Evolutionary conservation across 192 early-diverging fungal species (phyloP), one percentile per base, ranked within the genome.

Genomic region (Paraglomus occultum): DNA sequence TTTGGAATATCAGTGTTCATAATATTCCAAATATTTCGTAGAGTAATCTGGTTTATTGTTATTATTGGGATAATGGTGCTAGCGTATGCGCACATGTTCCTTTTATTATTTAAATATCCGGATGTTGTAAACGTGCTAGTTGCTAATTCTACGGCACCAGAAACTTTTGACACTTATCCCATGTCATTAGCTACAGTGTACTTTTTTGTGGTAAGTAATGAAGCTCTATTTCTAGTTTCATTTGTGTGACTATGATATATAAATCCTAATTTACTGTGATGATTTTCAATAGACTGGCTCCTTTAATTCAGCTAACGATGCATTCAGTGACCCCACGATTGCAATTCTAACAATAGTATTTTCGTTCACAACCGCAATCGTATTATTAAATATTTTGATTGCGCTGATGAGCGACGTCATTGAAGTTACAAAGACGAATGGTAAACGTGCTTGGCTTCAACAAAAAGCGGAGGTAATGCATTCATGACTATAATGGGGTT

Each of bases 351-450:
- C 44, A 68, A 17, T 68, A 12, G 55, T 62, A 18, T 68, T 68
- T 14, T 64, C 38, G n/a, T 57, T 68, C 31, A 15, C 43, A 44
- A 68, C 59, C 12, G 22, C 51, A 7, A 68, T 68, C n/a, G 17
- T 68, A 58, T 58, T 68, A 17, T 58, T 68, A 8, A 68, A 68
- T 14, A 18, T 61, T 15, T 61, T 61, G 18, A 61, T 61, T 43
- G 59, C 59, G 40, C 22, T 61, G 15, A 61, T 61, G 59, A 43
- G 39, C 20, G 59, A 61, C 11, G 59, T 61, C 8, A 43, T 61
- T 17, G 38, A 14, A 14, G 59, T 43, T 18, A 61, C 59, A 12
- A 61, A 61, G 44, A 18, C 38, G 12, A 39, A 17, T 61, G 59
- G 59, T 39, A 61, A 61, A 61, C 59, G 38, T 43, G 59, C 40